phyloP scores from a whole-genome alignment of 2,329 filamentous ascomycete genomes.

The Arthrobotrys iridis region DNA sequence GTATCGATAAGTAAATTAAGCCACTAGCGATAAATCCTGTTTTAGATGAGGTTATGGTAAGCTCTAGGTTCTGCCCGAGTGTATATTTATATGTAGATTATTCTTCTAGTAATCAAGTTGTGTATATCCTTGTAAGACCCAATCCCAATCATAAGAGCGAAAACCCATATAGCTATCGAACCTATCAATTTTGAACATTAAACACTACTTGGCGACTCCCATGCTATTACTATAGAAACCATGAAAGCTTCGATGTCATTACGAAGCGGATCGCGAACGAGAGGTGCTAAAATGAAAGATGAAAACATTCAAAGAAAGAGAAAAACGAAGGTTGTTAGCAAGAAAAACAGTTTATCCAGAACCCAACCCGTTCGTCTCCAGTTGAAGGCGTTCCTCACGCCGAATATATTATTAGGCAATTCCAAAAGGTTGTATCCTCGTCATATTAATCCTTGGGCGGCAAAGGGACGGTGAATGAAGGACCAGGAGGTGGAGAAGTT shows the following conservation, averaged over 20 bases:
- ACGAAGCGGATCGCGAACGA: background rate
- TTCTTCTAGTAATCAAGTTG: too few species aligned
- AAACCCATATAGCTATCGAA: background rate
- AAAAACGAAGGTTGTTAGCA: background rate
- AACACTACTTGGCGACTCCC: background rate
- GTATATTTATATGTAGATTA: too few species aligned
- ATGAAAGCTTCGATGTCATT: background rate
- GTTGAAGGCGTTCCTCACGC: background rate
- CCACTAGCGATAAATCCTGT: too few species aligned
- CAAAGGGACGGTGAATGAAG: background rate
- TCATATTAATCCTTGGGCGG: background rate
- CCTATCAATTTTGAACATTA: constrained; percentile 11
- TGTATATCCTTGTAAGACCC: too few species aligned
- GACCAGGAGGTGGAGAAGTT: background rate
- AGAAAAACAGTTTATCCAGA: background rate
- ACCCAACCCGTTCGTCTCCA: background rate
- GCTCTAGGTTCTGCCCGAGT: too few species aligned
- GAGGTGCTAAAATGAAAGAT: background rate
- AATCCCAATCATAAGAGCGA: too few species aligned
- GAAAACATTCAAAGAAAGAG: background rate
- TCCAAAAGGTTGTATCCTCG: background rate
- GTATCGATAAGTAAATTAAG: too few species aligned
- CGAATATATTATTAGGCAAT: background rate
- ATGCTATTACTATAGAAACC: background rate
- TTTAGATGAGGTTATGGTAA: too few species aligned